Base-by-base conservation (phyloP, 2,329 filamentous ascomycete genomes). In the Ophiocordyceps sinensis region DNA sequence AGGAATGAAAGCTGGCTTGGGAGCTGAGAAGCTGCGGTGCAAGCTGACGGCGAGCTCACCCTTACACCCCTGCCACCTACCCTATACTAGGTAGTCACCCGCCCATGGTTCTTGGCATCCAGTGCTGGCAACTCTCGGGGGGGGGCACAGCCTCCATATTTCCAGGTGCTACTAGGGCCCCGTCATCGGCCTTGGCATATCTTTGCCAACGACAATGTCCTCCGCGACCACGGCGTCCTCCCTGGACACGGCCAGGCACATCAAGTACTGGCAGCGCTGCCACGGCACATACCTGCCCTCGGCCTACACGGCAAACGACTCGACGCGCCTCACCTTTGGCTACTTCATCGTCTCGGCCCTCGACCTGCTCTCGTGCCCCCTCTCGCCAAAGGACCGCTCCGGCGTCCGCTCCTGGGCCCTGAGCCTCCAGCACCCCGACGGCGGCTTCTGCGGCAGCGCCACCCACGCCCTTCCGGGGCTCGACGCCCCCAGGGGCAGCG, bases 251-350 rank as follows among this genome's bases (percentile, higher is more conserved):
- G 67, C 74, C 38, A 73, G 71, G 43, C 91, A 98, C 59, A 68
- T 91, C 57, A 85, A 82, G 56, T 98, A 95, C 72, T 98, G 88
- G 81, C 76, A 87, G 49, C 80, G 88, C 56, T 95, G 89, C 59
- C 73, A 91, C 48, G 82, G 82, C 57, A 82, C 80, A 21, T 73
- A 82, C 46, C 77, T 98, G 7, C 91, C 91, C 0, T 73, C 79
- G 37, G 71, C 77, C 47, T 98, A 96, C 66, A 93, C 85, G 14
- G 72, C 79, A 57, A 91, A 83, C 59, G 91, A 98, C 65, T 86
- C 86, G 50, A 89, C 82, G 53, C 87, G 91, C 53, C 82, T 96
- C 67, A 83, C 82, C 5, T 77, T 96, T 41, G 87, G 79, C 49
- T 94, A 82, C 67, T 94, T 98, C 67, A 88, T 82, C 49, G 66